These are phyloP conservation scores for Annulohypoxylon nitens DNA, from an alignment of 495 filamentous ascomycete genomes.

Conservation along the genomic window DNA sequence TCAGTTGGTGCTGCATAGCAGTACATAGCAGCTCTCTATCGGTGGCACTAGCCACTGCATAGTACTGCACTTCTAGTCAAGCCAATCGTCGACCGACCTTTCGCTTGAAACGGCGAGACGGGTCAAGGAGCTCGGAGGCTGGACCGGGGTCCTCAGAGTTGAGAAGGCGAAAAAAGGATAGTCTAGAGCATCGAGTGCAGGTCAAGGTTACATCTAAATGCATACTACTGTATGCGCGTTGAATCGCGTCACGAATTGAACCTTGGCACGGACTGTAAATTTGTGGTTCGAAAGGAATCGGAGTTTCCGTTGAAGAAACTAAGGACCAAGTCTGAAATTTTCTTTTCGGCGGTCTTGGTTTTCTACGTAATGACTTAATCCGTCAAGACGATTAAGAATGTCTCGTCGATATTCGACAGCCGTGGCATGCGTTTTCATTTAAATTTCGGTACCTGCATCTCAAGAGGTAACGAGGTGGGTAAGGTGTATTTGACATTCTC, in stretches of 20 bases:
- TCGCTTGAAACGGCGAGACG: constrained; percentile 21
- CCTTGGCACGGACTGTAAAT: constrained; percentile 40
- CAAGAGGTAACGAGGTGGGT: constrained; percentile 22
- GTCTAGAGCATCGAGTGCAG: constrained; percentile 33
- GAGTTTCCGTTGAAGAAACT: constrained; percentile 30
- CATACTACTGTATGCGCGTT: constrained; percentile 43
- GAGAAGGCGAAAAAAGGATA: constrained; percentile 17
- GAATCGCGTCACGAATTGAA: constrained; percentile 45
- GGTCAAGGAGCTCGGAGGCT: constrained; percentile 27
- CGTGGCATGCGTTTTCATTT: constrained; percentile 12
- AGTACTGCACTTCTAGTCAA: constrained; percentile 25
- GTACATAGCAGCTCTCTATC: constrained; percentile 3
- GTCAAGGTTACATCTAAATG: constrained; percentile 39
- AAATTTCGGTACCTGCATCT: constrained; percentile 45
- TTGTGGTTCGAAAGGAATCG: constrained; percentile 31
- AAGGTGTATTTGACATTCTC: constrained; percentile 23
- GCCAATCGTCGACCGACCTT: constrained; percentile 28
- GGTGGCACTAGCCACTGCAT: neutral
- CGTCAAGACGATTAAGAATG: constrained; percentile 16
- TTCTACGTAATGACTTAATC: neutral
- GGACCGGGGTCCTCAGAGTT: constrained; percentile 8
- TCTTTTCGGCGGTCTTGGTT: neutral
- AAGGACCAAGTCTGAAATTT: constrained; percentile 10
- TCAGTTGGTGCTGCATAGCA: neutral
- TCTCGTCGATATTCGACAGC: neutral